Base-by-base conservation (phyloP, 1,139 yeast genomes). In the Yamadazyma atmosphaerica region DNA sequence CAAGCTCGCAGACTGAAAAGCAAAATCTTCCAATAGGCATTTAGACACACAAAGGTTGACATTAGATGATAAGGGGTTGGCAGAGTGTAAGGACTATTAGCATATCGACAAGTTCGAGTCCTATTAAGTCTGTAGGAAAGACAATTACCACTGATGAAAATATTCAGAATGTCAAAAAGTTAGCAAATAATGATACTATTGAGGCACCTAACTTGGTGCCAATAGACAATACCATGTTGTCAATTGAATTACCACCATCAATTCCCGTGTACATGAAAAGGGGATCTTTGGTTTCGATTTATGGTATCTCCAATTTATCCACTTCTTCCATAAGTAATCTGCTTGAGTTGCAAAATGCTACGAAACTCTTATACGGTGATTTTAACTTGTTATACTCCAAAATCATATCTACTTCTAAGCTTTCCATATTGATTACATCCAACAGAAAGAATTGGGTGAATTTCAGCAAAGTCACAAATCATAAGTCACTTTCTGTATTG, bases 181-280 rank as follows among this genome's bases (percentile, higher is more conserved):
- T 58, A 34, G 38, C 44, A 4, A 39, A 42, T 16, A 40, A 46
- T 32, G 49, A 46, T 37, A 38, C 52, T 4, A 44, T 57, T 26
- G 62, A 58, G 35, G 41, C 47, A 5, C 55, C 65, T 8, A 47
- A 55, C 23, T 63, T 74, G 42, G 58, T 61, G 32, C 61, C 74
- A 1, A 54, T 77, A 39, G 81, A 79, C 4, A 55, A 56, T 6
- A 61, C 77, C 0, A 61, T 74, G 0, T 52, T 77, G 30, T 61
- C 75, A 2, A 54, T 78, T 10, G 61, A 67, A 2, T 54, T 76
- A n/a, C 81, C 83, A 1, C 80, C 86, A 2, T 79, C 85, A 0
- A 64, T 77, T 1, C 83, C 85, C 0, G 57, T 78, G 3, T 63
- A 64, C 43, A 55, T 78, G 15, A 66, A 72, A 36, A 60, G 69